Conservation (phyloP, 2,329 filamentous ascomycete species). For the Aspergillus melleus region DNA sequence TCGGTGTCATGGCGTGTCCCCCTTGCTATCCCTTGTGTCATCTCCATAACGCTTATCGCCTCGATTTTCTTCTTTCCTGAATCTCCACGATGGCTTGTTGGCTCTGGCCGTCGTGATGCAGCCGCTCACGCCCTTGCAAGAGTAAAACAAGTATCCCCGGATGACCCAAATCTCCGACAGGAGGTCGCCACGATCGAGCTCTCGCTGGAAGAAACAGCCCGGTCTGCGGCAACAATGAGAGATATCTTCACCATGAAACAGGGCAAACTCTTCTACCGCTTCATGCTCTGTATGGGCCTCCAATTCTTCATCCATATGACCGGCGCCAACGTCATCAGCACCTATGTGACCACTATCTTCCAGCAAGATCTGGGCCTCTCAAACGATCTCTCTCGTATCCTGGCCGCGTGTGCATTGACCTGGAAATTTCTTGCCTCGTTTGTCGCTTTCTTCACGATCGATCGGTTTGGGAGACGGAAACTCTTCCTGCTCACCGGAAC, state of each 20-base stretch:
- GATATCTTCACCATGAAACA: slow-evolving; percentile 45
- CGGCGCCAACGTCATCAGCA: slow-evolving; percentile 36
- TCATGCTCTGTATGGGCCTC: slow-evolving; percentile 48
- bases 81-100: slow-evolving; percentile 34
- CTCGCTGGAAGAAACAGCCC: slow-evolving; percentile 38
- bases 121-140: slow-evolving; percentile 16
- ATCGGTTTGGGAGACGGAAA: slow-evolving; percentile 11
- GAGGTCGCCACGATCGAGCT: slow-evolving; percentile 51
- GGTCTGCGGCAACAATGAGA: slow-evolving; percentile 44
- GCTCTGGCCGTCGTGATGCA: slow-evolving; percentile 21
- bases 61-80: slow-evolving; percentile 34
- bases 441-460: slow-evolving; percentile 10
- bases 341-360: slow-evolving; percentile 34
- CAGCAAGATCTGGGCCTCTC: slow-evolving; percentile 6
- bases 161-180: slow-evolving; percentile 38
- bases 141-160: slow-evolving; percentile 10
- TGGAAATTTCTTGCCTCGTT: slow-evolving; percentile 13
- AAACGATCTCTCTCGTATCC: neutral
- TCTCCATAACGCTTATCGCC: slow-evolving; percentile 25
- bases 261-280: slow-evolving; percentile 52
- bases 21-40: slow-evolving; percentile 32
- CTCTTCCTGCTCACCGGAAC: slow-evolving; percentile 9
- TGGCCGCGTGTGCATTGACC: slow-evolving; percentile 8
- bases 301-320: slow-evolving; percentile 47
- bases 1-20: slow-evolving; percentile 37